Conservation (phyloP, 495 filamentous ascomycete species). For the Umbilicaria muhlenbergii region DNA sequence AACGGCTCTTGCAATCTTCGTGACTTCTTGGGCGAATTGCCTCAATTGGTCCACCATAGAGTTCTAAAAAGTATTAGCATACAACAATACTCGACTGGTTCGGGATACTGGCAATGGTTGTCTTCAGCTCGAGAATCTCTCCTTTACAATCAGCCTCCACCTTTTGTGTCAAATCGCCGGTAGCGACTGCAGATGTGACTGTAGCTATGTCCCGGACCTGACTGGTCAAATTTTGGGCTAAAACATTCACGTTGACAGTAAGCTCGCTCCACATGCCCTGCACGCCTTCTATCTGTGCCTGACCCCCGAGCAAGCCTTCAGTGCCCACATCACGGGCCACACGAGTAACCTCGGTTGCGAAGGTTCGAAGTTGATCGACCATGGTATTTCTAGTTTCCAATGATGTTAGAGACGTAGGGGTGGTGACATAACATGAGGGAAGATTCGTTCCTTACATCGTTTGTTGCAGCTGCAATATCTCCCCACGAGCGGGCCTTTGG, state of each 20-base stretch:
- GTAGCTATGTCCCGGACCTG: slow-evolving; percentile 98
- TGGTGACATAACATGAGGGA: neutral
- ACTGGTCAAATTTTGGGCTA: slow-evolving; percentile 94
- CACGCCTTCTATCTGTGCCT: slow-evolving; percentile 84
- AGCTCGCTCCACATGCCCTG: slow-evolving; percentile 91
- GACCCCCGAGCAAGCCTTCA: slow-evolving; percentile 90
- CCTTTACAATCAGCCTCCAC: slow-evolving; percentile 94
- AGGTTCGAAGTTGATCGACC: slow-evolving; percentile 95
- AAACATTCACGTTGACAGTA: slow-evolving; percentile 95
- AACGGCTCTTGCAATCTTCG: slow-evolving; percentile 93
- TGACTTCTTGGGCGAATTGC: slow-evolving; percentile 94
- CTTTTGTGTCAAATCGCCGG: slow-evolving; percentile 92
- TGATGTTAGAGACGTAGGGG: too few relatives aligned
- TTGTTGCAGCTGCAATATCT: slow-evolving; percentile 91
- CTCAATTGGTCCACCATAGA: slow-evolving; percentile 97
- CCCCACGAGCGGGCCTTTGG: slow-evolving; percentile 80
- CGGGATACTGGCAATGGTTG: slow-evolving; percentile 45
- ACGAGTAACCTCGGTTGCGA: slow-evolving; percentile 91
- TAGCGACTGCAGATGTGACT: slow-evolving; percentile 95
- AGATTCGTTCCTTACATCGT: slow-evolving; percentile 40
- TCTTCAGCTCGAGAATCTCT: slow-evolving; percentile 89
- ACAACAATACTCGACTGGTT: too few relatives aligned
- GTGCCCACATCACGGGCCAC: slow-evolving; percentile 95
- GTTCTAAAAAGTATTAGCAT: slow-evolving; percentile 27
- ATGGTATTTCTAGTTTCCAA: slow-evolving; percentile 52